Evolutionary conservation across 2,329 filamentous ascomycete genomes (phyloP).

Genomic region (Colletotrichum siamense): DNA sequence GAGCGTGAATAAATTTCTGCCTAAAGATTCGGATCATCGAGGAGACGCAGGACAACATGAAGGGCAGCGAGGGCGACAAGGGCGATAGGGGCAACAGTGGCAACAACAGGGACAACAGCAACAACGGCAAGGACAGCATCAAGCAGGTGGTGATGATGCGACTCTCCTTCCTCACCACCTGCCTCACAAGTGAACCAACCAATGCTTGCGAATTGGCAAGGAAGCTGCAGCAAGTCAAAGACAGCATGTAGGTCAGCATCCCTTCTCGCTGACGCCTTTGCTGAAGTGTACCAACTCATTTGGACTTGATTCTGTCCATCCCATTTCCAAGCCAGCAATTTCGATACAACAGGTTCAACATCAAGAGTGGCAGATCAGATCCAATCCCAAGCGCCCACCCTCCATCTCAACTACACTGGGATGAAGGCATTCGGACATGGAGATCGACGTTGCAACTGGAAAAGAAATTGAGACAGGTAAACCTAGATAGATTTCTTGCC

Average conservation of each 20-base stretch:
- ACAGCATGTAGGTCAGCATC: neutral
- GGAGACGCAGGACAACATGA: neutral
- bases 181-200: neutral
- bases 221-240: neutral
- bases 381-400: neutral
- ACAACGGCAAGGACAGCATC: neutral
- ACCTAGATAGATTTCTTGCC: accelerated
- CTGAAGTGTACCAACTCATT: neutral
- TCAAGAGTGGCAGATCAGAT: neutral
- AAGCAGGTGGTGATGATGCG: neutral
- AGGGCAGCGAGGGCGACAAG: neutral
- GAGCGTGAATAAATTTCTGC: neutral
- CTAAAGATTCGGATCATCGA: neutral
- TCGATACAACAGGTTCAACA: neutral
- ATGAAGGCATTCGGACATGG: accelerated
- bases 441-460: neutral
- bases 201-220: neutral
- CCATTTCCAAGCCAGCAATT: neutral
- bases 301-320: neutral
- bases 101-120: neutral
- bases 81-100: neutral
- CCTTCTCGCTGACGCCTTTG: neutral
- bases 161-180: neutral
- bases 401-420: neutral
- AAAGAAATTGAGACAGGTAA: neutral